Conservation (phyloP, 2,329 filamentous ascomycete species). For the Amauroascus verrucosus region DNA sequence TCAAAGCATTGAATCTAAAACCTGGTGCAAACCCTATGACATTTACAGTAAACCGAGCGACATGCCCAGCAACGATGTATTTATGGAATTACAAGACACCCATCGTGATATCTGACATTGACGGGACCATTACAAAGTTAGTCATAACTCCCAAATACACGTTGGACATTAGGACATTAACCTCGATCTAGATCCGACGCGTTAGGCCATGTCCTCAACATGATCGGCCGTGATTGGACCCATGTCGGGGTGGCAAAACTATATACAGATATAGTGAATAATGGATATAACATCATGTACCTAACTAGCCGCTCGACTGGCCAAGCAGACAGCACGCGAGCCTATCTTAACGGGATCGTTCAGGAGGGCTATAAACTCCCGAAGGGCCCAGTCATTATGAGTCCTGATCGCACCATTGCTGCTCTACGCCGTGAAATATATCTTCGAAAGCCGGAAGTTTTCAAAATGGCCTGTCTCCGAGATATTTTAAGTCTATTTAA, state of each 20-base stretch:
- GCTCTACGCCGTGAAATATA: conserved; percentile 88
- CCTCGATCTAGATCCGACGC: conserved; percentile 56
- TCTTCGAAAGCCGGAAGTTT: conserved; percentile 90
- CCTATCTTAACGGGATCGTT: conserved; percentile 78
- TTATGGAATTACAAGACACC: conserved; percentile 85
- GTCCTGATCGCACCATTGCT: conserved; percentile 88
- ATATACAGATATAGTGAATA: conserved; percentile 87
- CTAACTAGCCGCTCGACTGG: conserved; percentile 89
- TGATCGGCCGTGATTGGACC: conserved; percentile 96
- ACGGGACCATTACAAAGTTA: conserved; percentile 91
- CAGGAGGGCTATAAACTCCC: conserved; percentile 83
- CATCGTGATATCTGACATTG: conserved; percentile 96
- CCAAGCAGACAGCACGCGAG: conserved; percentile 78
- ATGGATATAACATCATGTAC: conserved; percentile 99
- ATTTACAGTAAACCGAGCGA: conserved; percentile 92
- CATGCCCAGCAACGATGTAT: conserved; percentile 85
- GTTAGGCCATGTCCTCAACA: conserved; percentile 85
- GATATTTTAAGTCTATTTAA: conserved; percentile 88
- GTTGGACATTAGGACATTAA: conserved; percentile 18
- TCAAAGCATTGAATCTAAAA: conserved; percentile 73
- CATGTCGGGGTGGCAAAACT: conserved; percentile 93
- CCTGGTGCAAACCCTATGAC: conserved; percentile 85
- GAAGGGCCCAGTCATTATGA: conserved; percentile 86
- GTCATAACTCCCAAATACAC: conserved; percentile 13
- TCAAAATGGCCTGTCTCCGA: conserved; percentile 96